Conservation (phyloP, 2,329 filamentous ascomycete species). For the Colletotrichum phormii region DNA sequence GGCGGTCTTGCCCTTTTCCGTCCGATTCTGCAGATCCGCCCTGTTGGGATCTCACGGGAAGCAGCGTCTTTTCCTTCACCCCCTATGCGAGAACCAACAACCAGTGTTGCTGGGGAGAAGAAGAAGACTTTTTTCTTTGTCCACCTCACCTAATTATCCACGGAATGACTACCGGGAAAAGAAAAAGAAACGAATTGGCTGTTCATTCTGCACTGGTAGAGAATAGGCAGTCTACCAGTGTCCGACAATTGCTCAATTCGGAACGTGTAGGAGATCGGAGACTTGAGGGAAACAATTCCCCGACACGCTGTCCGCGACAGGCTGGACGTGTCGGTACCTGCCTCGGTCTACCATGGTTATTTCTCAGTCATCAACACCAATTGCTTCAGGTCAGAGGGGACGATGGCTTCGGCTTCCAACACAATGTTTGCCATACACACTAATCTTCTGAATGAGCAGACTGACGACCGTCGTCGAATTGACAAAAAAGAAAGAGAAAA, state of each 20-base stretch:
- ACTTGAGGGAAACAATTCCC: neutral
- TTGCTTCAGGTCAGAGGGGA: neutral
- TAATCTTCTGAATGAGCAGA: no score
- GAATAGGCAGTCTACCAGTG: neutral
- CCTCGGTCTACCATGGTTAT: no score
- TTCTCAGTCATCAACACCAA: neutral
- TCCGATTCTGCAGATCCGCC: neutral
- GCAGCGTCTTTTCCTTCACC: neutral
- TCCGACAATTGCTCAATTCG: neutral
- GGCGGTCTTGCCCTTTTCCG: neutral
- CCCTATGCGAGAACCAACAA: neutral
- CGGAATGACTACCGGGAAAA: neutral
- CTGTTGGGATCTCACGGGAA: neutral
- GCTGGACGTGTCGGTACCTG: neutral
- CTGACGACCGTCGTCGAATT: neutral
- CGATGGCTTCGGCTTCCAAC: neutral
- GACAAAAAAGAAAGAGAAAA: neutral
- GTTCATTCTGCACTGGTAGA: neutral
- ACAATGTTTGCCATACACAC: neutral
- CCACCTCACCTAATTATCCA: neutral
- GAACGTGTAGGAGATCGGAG: neutral
- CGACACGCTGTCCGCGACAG: neutral
- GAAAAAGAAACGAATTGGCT: neutral
- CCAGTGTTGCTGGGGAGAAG: conserved; percentile 12
- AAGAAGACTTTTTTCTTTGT: neutral